These are phyloP conservation scores for Magnusiomyces clavatus DNA, from an alignment of 1,139 yeast species.

Conservation along the genomic window DNA sequence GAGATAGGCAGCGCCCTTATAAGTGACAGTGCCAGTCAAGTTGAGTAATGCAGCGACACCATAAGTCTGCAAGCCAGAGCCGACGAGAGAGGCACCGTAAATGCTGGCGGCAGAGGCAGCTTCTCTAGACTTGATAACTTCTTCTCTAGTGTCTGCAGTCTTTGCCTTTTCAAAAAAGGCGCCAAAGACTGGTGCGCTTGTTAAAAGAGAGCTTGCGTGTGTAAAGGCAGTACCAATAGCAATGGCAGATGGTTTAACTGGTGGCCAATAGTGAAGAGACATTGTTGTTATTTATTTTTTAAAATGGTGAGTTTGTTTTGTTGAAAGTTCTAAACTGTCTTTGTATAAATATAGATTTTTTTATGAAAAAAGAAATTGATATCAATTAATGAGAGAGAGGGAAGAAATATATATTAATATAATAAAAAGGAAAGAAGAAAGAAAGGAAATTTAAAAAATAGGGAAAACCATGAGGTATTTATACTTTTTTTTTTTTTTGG, in stretches of 20 bases:
- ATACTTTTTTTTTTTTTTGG: background rate
- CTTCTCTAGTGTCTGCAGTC: conserved; percentile 29
- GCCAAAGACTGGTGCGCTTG: conserved; percentile 36
- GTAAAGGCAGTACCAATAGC: conserved; percentile 37
- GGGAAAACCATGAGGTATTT: background rate
- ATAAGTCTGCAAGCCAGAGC: conserved; percentile 36
- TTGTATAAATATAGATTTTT: background rate
- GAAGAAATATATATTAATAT: background rate
- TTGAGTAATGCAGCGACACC: conserved; percentile 36
- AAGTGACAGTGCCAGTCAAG: conserved; percentile 33
- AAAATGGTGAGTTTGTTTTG: no score
- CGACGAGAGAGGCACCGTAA: conserved; percentile 31
- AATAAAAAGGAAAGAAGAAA: background rate
- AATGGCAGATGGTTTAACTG: conserved; percentile 26
- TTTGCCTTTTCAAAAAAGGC: conserved; percentile 35
- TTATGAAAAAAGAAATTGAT: background rate
- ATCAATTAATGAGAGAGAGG: background rate
- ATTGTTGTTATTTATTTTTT: no score
- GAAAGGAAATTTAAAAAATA: background rate
- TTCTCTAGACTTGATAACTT: conserved; percentile 32
- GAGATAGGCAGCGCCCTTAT: conserved; percentile 36
- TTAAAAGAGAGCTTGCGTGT: conserved; percentile 32
- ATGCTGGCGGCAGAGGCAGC: conserved; percentile 32
- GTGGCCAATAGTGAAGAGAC: conserved; percentile 21
- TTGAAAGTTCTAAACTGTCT: background rate